Evolutionary conservation across 148 eudicot genomes (phyloP).

Genomic region (Diospyros lotus): DNA sequence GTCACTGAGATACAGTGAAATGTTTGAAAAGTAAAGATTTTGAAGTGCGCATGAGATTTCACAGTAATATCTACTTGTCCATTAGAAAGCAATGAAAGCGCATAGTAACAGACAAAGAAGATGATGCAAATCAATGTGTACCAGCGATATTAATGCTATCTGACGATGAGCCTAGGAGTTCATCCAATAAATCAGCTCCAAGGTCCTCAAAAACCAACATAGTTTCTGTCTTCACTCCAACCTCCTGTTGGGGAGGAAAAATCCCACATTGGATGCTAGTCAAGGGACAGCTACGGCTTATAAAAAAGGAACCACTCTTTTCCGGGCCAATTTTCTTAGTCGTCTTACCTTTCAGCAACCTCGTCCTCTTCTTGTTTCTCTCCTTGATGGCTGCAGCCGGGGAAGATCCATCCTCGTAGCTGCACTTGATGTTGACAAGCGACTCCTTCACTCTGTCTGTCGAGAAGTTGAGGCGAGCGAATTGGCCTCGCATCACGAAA

Average conservation of each 20-base stretch:
- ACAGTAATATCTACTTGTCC: no score
- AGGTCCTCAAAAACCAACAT: slow-evolving; percentile 17
- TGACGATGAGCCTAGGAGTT: slow-evolving; percentile 10
- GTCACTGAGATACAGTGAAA: not conserved
- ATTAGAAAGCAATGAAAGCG: not conserved
- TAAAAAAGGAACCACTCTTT: no score
- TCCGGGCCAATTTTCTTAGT: not conserved
- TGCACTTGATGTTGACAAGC: not conserved
- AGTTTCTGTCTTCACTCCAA: not conserved
- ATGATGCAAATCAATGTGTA: not conserved
- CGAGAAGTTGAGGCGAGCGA: slow-evolving; percentile 38
- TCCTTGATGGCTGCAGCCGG: slow-evolving; percentile 5
- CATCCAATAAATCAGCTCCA: slow-evolving; percentile 17
- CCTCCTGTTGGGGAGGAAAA: not conserved
- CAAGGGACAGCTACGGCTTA: no score
- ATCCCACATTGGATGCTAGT: no score
- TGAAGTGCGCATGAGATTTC: not conserved
- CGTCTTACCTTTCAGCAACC: not conserved
- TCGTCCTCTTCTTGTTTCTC: not conserved
- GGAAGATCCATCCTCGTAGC: not conserved
- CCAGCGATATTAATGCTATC: not conserved
- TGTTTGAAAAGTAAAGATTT: not conserved
- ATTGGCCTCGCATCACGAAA: slow-evolving; percentile 30
- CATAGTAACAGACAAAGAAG: not conserved
- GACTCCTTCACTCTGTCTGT: slow-evolving; percentile 13